Percentiles rank a stretch among this genome's conserved stretches.
Evolutionary conservation across 257 asterid species (phyloP).

Genomic region (Capsicum rhomboideum): DNA sequence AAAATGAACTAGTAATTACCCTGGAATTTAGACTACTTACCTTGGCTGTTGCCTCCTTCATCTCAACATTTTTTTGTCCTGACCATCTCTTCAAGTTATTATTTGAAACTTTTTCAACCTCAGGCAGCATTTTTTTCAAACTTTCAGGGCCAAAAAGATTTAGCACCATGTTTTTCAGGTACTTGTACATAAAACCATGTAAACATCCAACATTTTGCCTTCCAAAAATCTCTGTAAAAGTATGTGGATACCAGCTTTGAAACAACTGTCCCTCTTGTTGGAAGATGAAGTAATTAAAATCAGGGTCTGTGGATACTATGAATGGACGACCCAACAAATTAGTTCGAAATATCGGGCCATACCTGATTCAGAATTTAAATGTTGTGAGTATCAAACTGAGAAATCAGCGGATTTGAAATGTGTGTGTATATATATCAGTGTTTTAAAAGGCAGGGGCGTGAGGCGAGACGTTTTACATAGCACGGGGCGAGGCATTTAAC

Average conservation of each 20-base stretch:
- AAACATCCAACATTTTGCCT: neutral
- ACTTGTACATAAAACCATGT: constrained; percentile 66
- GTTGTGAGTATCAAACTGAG: neutral
- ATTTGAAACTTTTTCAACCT: constrained; percentile 43
- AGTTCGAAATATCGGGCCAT: neutral
- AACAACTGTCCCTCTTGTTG: neutral
- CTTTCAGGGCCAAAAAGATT: constrained; percentile 63
- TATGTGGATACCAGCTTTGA: neutral
- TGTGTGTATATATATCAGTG: too few relatives aligned
- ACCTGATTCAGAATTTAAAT: neutral
- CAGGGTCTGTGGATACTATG: neutral
- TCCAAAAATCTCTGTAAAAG: neutral
- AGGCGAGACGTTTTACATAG: too few relatives aligned
- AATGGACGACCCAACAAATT: neutral
- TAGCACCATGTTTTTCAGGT: constrained; percentile 64
- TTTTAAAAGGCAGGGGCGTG: too few relatives aligned
- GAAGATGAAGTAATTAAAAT: neutral
- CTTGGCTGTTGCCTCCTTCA: constrained; percentile 60
- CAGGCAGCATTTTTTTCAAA: constrained; percentile 60
- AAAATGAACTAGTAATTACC: too few relatives aligned
- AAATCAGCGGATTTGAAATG: neutral
- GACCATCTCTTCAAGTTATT: constrained; percentile 40
- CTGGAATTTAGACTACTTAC: constrained; percentile 17
- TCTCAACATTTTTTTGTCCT: constrained; percentile 21
- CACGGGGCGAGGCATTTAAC: too few relatives aligned